Evolutionary conservation across 2,329 filamentous ascomycete genomes (phyloP), one percentile per base, ranked within the genome.

Genomic region (Fusarium subglutinans): DNA sequence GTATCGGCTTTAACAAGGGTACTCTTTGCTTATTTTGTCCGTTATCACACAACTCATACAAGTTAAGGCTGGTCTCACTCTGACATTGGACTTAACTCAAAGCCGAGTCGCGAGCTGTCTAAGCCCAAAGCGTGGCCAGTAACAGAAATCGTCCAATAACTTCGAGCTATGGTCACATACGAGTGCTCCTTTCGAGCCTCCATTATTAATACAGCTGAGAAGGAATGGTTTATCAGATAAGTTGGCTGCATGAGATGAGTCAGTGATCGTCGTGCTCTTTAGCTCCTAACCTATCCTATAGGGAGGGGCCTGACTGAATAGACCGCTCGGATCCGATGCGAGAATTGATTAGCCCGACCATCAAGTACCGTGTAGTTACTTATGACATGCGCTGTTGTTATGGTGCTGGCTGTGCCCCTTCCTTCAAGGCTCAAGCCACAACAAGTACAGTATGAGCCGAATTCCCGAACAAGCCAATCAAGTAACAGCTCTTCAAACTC

Each of bases 41-140:
- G 33, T 47, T 51, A 44, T 24, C 38, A 28, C 30, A 43, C 26
- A 28, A 48, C 26, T 47, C 24, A 47, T 20, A 33, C 17, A 37
- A 37, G 33, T 18, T 59, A 69, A 53, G 55, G 70, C 73, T 65
- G 58, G 47, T 47, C 22, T 35, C 37, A 50, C 50, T 35, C 65
- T 77, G 73, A 63, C 35, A 48, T 55, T 66, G 69, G 65, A 76
- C 58, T 77, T 72, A 78, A 76, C 63, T 37, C 55, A 73, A 74
- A 62, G 69, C 76, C 76, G 75, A 78, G 72, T 51, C 73, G 76
- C 76, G 76, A 77, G 66, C 33, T 54, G 43, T 37, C 67, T 66
- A 70, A 56, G 38, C 61, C 66, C 40, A 54, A 66, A 35, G 14
- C 35, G 66, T 57, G 37, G 35, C 33, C 15, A 35, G 26, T 15